phyloP scores from a whole-genome alignment of 352 stramenopile genomes.

The Globisporangium mamillatum region DNA sequence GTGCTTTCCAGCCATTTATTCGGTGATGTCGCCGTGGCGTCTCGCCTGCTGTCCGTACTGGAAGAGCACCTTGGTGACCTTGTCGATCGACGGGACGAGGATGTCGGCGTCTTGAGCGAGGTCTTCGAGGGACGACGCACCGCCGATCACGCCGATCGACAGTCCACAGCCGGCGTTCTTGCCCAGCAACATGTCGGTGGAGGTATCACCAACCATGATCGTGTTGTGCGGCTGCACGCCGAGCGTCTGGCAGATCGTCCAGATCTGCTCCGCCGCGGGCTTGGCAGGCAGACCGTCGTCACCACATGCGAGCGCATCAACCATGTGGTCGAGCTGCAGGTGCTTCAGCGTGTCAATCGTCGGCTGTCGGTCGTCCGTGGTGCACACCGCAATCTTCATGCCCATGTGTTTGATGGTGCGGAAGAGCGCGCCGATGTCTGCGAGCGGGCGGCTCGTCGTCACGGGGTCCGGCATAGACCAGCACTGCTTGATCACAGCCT shows the following conservation, averaged over 20 bases:
- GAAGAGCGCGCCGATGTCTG: constrained; percentile 75
- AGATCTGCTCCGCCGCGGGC: constrained; percentile 81
- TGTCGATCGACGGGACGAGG: constrained; percentile 75
- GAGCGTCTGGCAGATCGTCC: constrained; percentile 77
- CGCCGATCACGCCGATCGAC: constrained; percentile 75
- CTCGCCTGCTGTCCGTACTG: constrained; percentile 79
- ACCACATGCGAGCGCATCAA: constrained; percentile 74
- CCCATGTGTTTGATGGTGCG: constrained; percentile 80
- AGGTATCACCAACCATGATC: constrained; percentile 88
- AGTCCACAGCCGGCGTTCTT: constrained; percentile 73
- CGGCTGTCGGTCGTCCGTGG: constrained; percentile 77
- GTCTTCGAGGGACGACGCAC: constrained; percentile 78
- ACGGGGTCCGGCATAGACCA: constrained; percentile 84
- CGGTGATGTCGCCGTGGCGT: constrained; percentile 42
- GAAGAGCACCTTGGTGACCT: constrained; percentile 78
- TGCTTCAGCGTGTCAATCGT: constrained; percentile 78
- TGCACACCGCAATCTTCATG: constrained; percentile 89
- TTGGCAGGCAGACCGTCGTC: constrained; percentile 84
- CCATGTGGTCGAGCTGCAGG: constrained; percentile 67
- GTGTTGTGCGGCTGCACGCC: constrained; percentile 79
- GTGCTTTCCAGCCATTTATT: neutral
- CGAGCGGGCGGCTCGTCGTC: constrained; percentile 66
- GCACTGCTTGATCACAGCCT: constrained; percentile 68
- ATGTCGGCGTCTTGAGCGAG: constrained; percentile 80
- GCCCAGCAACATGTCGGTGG: constrained; percentile 81